Percentiles rank a stretch among this genome's conserved stretches.
Evolutionary conservation across 441 rosid genomes (phyloP).

Genomic region (Francoa sonchifolia): DNA sequence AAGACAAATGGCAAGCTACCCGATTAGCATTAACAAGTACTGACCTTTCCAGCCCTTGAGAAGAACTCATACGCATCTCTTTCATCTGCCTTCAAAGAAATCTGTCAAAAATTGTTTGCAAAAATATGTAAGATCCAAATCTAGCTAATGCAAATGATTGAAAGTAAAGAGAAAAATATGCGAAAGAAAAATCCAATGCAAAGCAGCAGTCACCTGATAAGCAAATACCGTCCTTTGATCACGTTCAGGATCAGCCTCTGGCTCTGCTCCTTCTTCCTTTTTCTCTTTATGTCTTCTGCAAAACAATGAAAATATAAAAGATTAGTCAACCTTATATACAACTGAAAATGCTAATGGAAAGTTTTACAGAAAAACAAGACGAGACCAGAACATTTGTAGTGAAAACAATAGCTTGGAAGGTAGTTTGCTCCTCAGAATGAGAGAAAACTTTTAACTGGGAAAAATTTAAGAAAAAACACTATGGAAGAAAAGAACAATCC

Average conservation of each 20-base stretch:
- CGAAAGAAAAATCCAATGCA: not conserved
- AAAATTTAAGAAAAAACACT: slow-evolving; percentile 3
- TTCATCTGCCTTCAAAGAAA: slow-evolving; percentile 88
- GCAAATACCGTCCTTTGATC: slow-evolving; percentile 99
- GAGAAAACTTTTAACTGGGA: slow-evolving; percentile 1
- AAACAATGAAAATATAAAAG: slow-evolving; percentile 18
- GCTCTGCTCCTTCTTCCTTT: slow-evolving; percentile 71
- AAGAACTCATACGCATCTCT: slow-evolving; percentile 91
- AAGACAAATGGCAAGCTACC: not conserved
- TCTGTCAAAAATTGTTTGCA: slow-evolving; percentile 29
- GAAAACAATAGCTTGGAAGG: not conserved
- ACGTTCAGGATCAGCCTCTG: slow-evolving; percentile 95
- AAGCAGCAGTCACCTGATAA: slow-evolving; percentile 53
- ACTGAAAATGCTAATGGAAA: not conserved
- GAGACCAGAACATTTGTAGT: not conserved
- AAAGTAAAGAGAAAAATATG: not conserved
- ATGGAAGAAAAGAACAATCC: slow-evolving; percentile 17
- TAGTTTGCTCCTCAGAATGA: slow-evolving; percentile 5
- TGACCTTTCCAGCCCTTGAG: slow-evolving; percentile 96
- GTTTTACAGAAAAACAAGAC: slow-evolving; percentile 4
- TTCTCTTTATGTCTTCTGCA: slow-evolving; percentile 74
- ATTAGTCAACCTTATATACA: slow-evolving; percentile 6
- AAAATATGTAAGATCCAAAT: slow-evolving; percentile 7
- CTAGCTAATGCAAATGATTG: slow-evolving; percentile 1
- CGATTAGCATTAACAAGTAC: slow-evolving; percentile 11